A percentile compares a stretch with the other conserved stretches of the same genome.
These are phyloP conservation scores for Sporothrix variecibatus DNA, from an alignment of 2,329 filamentous ascomycete genomes.

Conservation along the genomic window DNA sequence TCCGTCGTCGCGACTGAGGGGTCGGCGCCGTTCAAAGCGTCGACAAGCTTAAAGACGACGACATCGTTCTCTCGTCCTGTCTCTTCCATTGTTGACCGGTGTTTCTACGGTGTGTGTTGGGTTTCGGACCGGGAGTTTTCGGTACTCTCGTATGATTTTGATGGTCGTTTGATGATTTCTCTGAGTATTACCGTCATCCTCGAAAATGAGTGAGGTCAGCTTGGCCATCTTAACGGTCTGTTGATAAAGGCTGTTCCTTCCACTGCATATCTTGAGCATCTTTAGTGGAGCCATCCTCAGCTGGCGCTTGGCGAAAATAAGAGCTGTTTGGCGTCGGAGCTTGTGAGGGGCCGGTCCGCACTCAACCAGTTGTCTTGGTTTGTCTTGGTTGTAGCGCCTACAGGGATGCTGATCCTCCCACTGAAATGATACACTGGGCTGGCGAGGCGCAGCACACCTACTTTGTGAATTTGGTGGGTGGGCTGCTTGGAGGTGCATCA, in stretches of 20 bases:
- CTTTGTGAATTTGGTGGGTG: not conserved
- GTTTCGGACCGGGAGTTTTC: not conserved
- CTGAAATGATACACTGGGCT: not conserved
- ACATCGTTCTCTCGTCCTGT: not conserved
- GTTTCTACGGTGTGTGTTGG: not conserved
- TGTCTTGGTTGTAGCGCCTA: not conserved
- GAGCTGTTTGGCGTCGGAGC: not conserved
- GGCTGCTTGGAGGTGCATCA: not conserved
- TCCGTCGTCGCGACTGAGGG: not conserved
- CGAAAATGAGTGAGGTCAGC: not conserved
- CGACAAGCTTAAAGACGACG: slow-evolving; percentile 17
- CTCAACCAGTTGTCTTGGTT: not conserved
- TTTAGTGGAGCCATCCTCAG: not conserved
- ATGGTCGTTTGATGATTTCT: not conserved
- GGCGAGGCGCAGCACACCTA: slow-evolving; percentile 7
- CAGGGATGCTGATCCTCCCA: slow-evolving; percentile 2
- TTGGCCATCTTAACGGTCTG: not conserved
- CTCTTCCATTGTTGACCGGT: not conserved
- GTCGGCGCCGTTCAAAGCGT: not conserved
- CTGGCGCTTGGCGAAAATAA: slow-evolving; percentile 3
- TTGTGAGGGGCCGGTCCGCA: slow-evolving; percentile 9
- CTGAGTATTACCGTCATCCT: no score
- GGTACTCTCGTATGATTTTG: not conserved
- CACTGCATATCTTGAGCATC: not conserved
- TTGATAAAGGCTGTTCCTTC: not conserved